Evolutionary conservation across 129 eudicot genomes (phyloP), one percentile per base, ranked within the genome.

Genomic region (Flaveria trinervia): DNA sequence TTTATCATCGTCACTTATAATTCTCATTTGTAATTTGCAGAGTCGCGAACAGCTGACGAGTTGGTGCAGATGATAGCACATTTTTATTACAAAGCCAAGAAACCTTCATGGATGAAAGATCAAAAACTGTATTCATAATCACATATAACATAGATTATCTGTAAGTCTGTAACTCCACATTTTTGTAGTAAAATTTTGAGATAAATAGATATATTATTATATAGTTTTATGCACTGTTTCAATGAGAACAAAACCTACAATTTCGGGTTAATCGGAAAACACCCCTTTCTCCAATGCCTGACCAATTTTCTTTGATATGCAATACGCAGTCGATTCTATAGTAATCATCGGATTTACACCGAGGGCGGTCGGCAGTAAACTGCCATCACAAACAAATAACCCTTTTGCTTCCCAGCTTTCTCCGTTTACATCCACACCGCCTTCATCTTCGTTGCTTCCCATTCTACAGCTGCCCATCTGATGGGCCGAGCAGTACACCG

Each of bases 351-450:
- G 99, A 78, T 94, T 94, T 3, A 91, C 85, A 4, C 99, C 99
- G 9, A 91, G 71, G 2, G 99, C 97, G 2, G 86, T 86, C 1
- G 99, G 99, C 14, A 91, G 71, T 56, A 94, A 69, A 78, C 99
- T 94, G 25, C 89, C 94, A 77, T 94, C 97, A 44, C 93, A 91
- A 10, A 94, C 93, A 82, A 80, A 94, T 25, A 94, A 67, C 2
- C 92, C 99, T 74, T 86, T 86, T 2, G 97, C 99, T 67, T 94
- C 97, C 99, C 99, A 94, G 73, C 90, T 84, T 49, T 94, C 96
- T 23, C 99, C 99, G 9, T 94, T 84, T 52, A 81, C 90, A 85
- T 94, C 93, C 16, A 94, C 97, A 1, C 83, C 96, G 0, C 99
- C 94, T 12, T 89, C 96, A 45, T 84, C 87, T 56, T 86, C 90